Base-by-base conservation (phyloP, 345 rosid species). In the Psidium friedrichsthalianum region DNA sequence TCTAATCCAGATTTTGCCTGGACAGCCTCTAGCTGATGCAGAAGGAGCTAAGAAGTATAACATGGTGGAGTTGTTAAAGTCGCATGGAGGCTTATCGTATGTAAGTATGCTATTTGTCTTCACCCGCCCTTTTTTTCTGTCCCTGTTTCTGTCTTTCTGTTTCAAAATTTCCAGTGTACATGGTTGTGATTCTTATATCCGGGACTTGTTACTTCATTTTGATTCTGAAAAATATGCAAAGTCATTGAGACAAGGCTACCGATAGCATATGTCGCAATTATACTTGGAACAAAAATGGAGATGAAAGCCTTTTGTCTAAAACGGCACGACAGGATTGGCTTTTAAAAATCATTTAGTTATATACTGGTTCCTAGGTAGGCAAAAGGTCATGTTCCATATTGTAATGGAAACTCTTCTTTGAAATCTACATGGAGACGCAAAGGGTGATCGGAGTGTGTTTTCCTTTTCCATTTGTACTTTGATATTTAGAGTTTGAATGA, bases 1-100 rank as follows among this genome's bases (percentile, higher is more conserved):
- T 69, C 47, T 69, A 69, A 69, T 69, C 78, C 44, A 69, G 47
- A 69, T 69, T 81, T 53, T 84, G 40, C 84, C 36, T 82, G 91
- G 85, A 82, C 91, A 97, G 99, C 99, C 99, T 82, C 89, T 97
- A 76, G 98, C 99, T 88, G 99, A 97, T 90, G 99, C 98, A 58
- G 98, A 96, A 92, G 99, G 99, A 90, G 98, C 99, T 74, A 97
- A 93, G 90, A 95, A 94, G 87, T 87, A 74, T 85, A 88, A 47
- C 87, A 94, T 97, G 99, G 91, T 92, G 16, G 98, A 91, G 87
- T 92, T 97, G 29, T 87, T 97, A 56, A 94, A 91, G 87, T 92
- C 96, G n/a, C 91, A 92, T 80, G 99, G 99, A 20, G 99, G 99
- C 88, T 92, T 88, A 83, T 95, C 99, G 83, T 97, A 88, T 88